phyloP scores from a whole-genome alignment of 148 eudicot genomes.

The Silene conica region DNA sequence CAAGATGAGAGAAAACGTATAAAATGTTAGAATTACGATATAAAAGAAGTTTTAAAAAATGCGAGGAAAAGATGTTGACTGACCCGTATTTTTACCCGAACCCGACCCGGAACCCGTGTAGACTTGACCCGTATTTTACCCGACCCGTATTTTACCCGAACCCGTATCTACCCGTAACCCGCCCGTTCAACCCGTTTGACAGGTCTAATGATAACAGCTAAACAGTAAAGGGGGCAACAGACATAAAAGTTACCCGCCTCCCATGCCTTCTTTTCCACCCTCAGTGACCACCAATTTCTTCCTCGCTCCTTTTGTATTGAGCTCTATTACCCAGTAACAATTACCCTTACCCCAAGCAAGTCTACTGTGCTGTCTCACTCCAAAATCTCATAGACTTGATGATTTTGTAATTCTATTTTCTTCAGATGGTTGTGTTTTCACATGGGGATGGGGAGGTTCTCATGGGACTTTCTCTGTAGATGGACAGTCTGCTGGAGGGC shows the following conservation, averaged over 20 bases:
- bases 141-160: too few species aligned
- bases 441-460: constrained; percentile 99
- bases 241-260: neutral
- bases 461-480: constrained; percentile 87
- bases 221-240: neutral
- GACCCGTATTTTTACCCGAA: too few species aligned
- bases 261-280: neutral
- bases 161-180: too few species aligned
- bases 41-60: too few species aligned
- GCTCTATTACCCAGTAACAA: neutral
- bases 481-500: constrained; percentile 96
- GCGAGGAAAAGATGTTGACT: too few species aligned
- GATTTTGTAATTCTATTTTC: constrained; percentile 6
- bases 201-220: neutral
- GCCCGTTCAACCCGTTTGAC: too few species aligned
- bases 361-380: neutral
- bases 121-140: too few species aligned
- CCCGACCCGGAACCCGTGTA: too few species aligned
- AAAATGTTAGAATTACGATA: too few species aligned
- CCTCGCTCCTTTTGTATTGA: neutral
- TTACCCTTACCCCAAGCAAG: neutral
- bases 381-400: too few species aligned
- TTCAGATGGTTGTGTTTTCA: constrained; percentile 70
- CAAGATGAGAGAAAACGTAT: too few species aligned
- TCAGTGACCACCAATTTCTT: neutral